phyloP scores from a whole-genome alignment of 2,329 filamentous ascomycete species.

The Ophiosphaerella narmari region DNA sequence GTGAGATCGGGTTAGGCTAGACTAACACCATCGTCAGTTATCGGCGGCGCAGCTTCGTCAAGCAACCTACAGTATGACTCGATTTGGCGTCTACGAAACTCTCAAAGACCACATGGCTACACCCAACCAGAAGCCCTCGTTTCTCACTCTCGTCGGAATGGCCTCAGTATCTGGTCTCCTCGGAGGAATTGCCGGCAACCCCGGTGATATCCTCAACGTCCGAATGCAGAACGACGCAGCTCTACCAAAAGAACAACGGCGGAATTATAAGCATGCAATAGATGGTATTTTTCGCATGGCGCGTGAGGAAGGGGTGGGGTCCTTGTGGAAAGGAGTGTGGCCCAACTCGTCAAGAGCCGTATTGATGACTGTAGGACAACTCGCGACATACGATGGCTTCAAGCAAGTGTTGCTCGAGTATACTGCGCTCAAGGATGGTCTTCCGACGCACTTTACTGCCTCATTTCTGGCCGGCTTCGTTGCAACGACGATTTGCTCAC shows the following conservation, averaged over 20 bases:
- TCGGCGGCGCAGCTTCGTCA: constrained; percentile 92
- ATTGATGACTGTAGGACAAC: constrained; percentile 85
- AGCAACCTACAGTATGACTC: constrained; percentile 90
- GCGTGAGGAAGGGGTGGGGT: constrained; percentile 76
- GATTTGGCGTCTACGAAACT: constrained; percentile 95
- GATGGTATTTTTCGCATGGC: constrained; percentile 87
- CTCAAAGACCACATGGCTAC: constrained; percentile 74
- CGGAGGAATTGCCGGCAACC: constrained; percentile 89
- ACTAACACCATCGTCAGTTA: constrained; percentile 56
- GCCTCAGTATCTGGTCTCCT: constrained; percentile 83
- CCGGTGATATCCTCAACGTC: constrained; percentile 94
- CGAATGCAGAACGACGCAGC: constrained; percentile 95
- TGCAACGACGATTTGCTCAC: constrained; percentile 82
- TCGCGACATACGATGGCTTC: constrained; percentile 83
- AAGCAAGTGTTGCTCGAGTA: constrained; percentile 71
- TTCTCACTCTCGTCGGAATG: constrained; percentile 79
- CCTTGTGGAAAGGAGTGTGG: constrained; percentile 83
- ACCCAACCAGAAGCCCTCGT: constrained; percentile 61
- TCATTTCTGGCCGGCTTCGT: constrained; percentile 80
- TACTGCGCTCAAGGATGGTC: constrained; percentile 68
- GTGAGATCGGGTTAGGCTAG: not conserved
- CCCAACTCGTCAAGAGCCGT: constrained; percentile 80
- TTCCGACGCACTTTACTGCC: constrained; percentile 78
- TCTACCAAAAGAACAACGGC: constrained; percentile 71
- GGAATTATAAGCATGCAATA: constrained; percentile 88